A percentile compares a stretch with the other conserved stretches of the same genome.
Conservation (phyloP, 345 rosid genomes). For the Eucalyptus erythrocorys region DNA sequence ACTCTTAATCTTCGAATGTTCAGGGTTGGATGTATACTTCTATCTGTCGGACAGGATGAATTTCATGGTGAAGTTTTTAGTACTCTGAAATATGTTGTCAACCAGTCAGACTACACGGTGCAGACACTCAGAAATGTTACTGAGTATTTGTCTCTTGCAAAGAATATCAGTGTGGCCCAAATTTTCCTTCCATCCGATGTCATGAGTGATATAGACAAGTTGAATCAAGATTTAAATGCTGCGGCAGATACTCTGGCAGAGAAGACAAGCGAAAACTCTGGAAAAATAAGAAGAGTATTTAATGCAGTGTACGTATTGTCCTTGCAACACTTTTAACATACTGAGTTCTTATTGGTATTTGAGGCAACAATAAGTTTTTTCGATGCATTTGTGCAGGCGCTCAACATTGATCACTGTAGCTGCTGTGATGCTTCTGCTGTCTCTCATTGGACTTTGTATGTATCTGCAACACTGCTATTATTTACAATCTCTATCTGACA, state of each 20-base stretch:
- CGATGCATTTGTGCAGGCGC: conserved; percentile 40
- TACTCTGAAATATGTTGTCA: conserved; percentile 80
- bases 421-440: conserved; percentile 72
- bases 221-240: conserved; percentile 55
- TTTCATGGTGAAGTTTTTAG: conserved; percentile 65
- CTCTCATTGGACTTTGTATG: conserved; percentile 84
- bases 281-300: conserved; percentile 56
- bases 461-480: background rate
- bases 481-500: background rate
- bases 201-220: conserved; percentile 63
- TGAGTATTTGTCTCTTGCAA: conserved; percentile 74
- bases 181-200: conserved; percentile 64
- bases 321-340: background rate
- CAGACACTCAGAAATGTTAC: conserved; percentile 79
- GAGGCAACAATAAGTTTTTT: background rate
- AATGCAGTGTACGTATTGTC: conserved; percentile 47
- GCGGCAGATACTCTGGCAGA: conserved; percentile 62
- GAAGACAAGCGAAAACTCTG: conserved; percentile 65
- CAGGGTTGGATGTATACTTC: conserved; percentile 88
- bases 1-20: background rate
- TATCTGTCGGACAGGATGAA: conserved; percentile 80
- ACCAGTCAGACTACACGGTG: conserved; percentile 91
- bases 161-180: conserved; percentile 73
- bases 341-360: background rate
- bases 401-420: conserved; percentile 70